Base-by-base conservation (phyloP, 1,139 yeast genomes). In the Blastobotrys aristatus region DNA sequence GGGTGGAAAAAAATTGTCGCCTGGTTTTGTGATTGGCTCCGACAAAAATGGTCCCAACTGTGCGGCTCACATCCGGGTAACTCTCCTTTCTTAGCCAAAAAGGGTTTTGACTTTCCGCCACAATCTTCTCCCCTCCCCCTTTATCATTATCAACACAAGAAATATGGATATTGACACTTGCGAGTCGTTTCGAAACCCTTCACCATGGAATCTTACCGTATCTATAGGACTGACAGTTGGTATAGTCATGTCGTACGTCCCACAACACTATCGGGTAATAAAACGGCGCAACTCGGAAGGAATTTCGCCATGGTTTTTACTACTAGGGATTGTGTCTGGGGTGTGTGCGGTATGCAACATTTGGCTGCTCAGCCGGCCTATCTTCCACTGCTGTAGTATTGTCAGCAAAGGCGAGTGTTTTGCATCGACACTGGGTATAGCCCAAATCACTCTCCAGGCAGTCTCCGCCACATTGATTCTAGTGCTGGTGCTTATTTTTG, bases 251-350 rank as follows among this genome's bases (percentile, higher is more conserved):
- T 84, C 94, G 43, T 88, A 87, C 61, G 50, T 82, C 2, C 95
- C 96, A 0, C 96, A 88, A 65, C 87, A 84, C 62, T 56, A 71
- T 45, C 74, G 84, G 43, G 81, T 88, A 43, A 66, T 77, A 44
- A 59, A 63, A 18, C 76, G 88, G 46, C 66, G 75, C 48, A 75
- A 89, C 6, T 81, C 92, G 4, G 92, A 86, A 60, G 96, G 96
- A 2, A 69, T 88, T 26, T 83, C 92, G 2, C 85, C 90, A 8
- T 74, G 77, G 57, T 88, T 82, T 60, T 69, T 88, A 43, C 68
- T 87, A 13, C 72, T 88, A 35, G 94, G 95, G 2, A 80, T 87
- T 13, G 68, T 82, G 21, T 83, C 94, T 2, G 84, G 90, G 1
- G 68, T 82, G 13, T 79, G 84, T 56, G 82, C 95, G 0, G 65